Percentiles rank a stretch among this genome's conserved stretches.
Conservation (phyloP, 169 alveolate species). For the Plasmodium adleri region DNA sequence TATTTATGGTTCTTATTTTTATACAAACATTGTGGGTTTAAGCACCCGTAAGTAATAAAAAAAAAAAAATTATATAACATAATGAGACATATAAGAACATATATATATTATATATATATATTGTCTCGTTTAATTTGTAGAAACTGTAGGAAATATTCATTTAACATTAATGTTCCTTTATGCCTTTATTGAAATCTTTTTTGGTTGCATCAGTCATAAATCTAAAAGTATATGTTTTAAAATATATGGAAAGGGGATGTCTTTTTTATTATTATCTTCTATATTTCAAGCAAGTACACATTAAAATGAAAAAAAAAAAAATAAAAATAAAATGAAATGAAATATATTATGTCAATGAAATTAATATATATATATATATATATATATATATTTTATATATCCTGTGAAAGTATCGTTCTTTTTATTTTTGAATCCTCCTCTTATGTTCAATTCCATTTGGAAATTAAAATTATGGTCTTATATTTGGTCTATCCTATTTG, state of each 20-base stretch:
- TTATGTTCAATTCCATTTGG: not conserved
- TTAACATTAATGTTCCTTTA: slow-evolving; percentile 2
- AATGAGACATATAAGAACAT: not conserved
- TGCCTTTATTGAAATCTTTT: not conserved
- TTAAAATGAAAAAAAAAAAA: not conserved
- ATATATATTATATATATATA: not conserved
- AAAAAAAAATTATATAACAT: not conserved
- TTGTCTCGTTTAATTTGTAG: not conserved
- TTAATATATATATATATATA: too few species aligned
- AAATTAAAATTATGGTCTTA: not conserved
- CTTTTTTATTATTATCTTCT: slow-evolving; percentile 1
- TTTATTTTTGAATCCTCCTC: not conserved
- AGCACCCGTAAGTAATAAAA: not conserved
- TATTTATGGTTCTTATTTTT: not conserved
- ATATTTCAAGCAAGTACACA: not conserved
- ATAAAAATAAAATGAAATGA: too few species aligned
- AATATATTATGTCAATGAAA: too few species aligned
- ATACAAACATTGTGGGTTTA: not conserved
- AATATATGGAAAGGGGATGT: not conserved
- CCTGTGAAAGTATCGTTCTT: not conserved
- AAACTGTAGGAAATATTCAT: not conserved
- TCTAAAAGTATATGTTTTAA: not conserved
- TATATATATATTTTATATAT: not conserved
- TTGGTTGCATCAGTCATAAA: slow-evolving; percentile 3
- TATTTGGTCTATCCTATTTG: not conserved